Evolutionary conservation across 1,284 basidiomycete species (phyloP), one percentile per base, ranked within the genome.

Genomic region (Leccinum holopus): DNA sequence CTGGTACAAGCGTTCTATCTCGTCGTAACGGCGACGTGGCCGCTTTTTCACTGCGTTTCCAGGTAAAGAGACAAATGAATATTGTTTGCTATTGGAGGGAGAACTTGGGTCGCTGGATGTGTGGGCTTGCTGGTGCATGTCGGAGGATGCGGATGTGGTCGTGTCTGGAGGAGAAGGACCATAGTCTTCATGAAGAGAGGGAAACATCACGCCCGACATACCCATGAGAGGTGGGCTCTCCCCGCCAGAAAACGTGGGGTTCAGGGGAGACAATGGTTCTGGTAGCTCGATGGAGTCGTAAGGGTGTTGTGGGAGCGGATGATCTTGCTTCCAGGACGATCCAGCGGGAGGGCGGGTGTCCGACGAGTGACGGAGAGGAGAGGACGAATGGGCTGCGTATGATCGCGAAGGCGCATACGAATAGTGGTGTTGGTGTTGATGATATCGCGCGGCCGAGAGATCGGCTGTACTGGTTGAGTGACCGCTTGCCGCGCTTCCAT

Each of bases 1-100:
- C 63, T 86, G 84, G 76, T 96, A 96, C 54, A 95, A 79, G n/a
- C 94, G 84, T 78, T 96, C 94, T 65, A 96, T 95, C 82, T 95
- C 93, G 73, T 95, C 93, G 76, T 92, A 94, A 60, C 91, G 82
- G 67, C 93, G 81, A 18, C 92, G 82, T 18, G 92, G 92, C 56
- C 93, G 85, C 78, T 94, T 94, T 76, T 87, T 90, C 62, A 93
- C 84, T 33, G 86, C 79, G 69, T 91, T 91, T 21, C 91, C 91
- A 7, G 89, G 88, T 14, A 92, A 78, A 33, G 88, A 82, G 49
- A 94, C 88, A 67, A 94, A 94, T 4, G 90, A 88, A 73, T 92
- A 94, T 32, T 87, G 90, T 76, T 88, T 90, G 69, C 78, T 80
- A 68, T 79, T 82, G 41, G 75, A 70, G 60, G 71, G 71, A 5